These are phyloP conservation scores for Penicillium nucicola DNA, from an alignment of 495 filamentous ascomycete species.

Conservation along the genomic window DNA sequence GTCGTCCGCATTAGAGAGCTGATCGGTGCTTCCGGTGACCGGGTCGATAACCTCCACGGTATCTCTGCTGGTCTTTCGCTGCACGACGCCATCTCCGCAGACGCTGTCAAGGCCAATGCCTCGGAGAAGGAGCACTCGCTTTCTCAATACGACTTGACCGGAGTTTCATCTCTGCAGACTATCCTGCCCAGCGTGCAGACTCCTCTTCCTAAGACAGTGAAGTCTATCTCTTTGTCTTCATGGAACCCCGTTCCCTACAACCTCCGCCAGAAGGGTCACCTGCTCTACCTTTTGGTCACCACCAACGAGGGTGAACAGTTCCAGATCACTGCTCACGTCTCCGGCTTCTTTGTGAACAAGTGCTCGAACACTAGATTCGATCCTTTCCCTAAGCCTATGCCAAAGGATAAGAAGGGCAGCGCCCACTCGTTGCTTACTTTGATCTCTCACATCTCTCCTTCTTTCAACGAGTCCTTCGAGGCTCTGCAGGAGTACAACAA, in stretches of 20 bases:
- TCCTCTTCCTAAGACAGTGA: conserved; percentile 79
- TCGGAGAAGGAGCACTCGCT: conserved; percentile 55
- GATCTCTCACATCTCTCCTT: conserved; percentile 72
- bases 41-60: conserved; percentile 84
- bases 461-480: conserved; percentile 71
- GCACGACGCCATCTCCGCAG: conserved; percentile 68
- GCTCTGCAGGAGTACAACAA: conserved; percentile 76
- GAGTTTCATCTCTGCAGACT: conserved; percentile 59
- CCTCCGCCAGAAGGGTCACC: conserved; percentile 84
- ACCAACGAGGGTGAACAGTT: conserved; percentile 91
- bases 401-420: conserved; percentile 56
- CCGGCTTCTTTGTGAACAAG: conserved; percentile 96
- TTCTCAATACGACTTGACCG: conserved; percentile 71
- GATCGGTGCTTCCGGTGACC: conserved; percentile 85
- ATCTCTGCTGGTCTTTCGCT: conserved; percentile 83
- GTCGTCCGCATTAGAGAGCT: conserved; percentile 85
- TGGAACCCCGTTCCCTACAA: conserved; percentile 97
- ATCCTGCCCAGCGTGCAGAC: conserved; percentile 65
- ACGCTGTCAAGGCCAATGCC: conserved; percentile 34
- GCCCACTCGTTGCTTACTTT: conserved; percentile 87
- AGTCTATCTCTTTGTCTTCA: conserved; percentile 79
- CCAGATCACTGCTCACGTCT: conserved; percentile 89
- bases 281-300: conserved; percentile 83
- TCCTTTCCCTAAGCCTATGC: conserved; percentile 67
- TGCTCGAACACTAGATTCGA: conserved; percentile 90